Evolutionary conservation across 2,329 filamentous ascomycete species (phyloP).

Genomic region (Colletotrichum eremochloae): DNA sequence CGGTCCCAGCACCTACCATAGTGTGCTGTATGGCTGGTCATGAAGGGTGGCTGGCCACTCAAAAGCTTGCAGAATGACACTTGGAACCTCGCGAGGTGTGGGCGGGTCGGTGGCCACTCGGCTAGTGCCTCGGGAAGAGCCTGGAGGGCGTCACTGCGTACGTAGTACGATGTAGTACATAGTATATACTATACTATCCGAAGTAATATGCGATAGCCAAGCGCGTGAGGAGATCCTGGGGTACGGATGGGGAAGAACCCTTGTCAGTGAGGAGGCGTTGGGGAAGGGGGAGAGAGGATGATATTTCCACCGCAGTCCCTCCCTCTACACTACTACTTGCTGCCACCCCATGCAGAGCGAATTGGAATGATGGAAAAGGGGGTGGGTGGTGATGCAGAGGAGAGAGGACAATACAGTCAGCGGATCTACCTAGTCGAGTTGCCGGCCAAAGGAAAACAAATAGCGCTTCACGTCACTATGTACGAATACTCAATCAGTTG

Average conservation of each 20-base stretch:
- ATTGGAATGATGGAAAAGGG: neutral
- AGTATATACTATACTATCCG: too few species aligned
- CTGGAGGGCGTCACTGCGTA: neutral
- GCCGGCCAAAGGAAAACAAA: slow-evolving; percentile 21
- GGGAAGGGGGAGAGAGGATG: neutral
- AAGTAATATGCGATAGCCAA: slow-evolving; percentile 16
- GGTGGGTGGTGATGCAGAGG: neutral
- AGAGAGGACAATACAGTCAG: too few species aligned
- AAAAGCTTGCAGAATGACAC: slow-evolving; percentile 26
- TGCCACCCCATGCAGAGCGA: neutral
- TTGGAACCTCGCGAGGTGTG: too few species aligned
- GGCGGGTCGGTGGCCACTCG: too few species aligned
- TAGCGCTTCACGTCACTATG: slow-evolving; percentile 3
- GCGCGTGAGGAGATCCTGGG: slow-evolving; percentile 27
- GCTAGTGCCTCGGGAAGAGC: too few species aligned
- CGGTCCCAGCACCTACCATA: neutral
- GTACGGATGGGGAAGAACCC: slow-evolving; percentile 21
- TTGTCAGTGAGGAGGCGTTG: too few species aligned
- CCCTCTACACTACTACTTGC: too few species aligned
- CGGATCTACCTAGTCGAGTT: slow-evolving; percentile 8
- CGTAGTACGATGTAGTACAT: too few species aligned
- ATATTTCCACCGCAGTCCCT: too few species aligned
- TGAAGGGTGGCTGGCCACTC: slow-evolving; percentile 22
- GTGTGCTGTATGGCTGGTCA: too few species aligned
- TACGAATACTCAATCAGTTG: too few species aligned